Conservation (phyloP, 257 asterid genomes). For the Nicotiana sylvestris region DNA sequence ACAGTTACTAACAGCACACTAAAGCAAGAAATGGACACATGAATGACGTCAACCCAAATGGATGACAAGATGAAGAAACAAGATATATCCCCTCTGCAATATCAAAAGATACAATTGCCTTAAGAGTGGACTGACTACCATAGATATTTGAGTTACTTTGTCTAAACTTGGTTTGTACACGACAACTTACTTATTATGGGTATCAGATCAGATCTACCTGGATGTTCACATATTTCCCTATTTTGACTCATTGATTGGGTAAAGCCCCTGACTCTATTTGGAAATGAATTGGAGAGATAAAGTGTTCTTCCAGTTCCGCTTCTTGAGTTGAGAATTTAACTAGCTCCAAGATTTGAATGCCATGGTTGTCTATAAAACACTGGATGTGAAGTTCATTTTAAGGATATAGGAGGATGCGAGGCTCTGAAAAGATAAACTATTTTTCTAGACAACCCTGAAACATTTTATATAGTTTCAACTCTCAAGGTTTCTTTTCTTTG, state of each 20-base stretch:
- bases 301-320: background rate
- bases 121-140: background rate
- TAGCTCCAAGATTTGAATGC: background rate
- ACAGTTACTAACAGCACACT: background rate
- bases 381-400: background rate
- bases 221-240: background rate
- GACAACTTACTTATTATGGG: background rate
- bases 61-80: background rate
- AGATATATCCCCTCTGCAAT: background rate
- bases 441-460: background rate
- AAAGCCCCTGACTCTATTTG: background rate
- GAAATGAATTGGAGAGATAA: background rate
- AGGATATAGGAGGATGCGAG: background rate
- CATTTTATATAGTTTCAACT: background rate
- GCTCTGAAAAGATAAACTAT: background rate
- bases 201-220: background rate
- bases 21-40: background rate
- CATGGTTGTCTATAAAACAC: background rate
- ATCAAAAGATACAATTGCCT: background rate
- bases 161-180: background rate
- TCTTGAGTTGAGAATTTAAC: background rate
- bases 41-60: background rate
- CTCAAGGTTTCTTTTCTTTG: background rate
- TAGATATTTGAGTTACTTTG: background rate
- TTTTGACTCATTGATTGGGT: background rate